Percentiles rank a stretch among this genome's conserved stretches.
These are phyloP conservation scores for Pichia sp. DNA, from an alignment of 1,139 yeast species.

Conservation along the genomic window DNA sequence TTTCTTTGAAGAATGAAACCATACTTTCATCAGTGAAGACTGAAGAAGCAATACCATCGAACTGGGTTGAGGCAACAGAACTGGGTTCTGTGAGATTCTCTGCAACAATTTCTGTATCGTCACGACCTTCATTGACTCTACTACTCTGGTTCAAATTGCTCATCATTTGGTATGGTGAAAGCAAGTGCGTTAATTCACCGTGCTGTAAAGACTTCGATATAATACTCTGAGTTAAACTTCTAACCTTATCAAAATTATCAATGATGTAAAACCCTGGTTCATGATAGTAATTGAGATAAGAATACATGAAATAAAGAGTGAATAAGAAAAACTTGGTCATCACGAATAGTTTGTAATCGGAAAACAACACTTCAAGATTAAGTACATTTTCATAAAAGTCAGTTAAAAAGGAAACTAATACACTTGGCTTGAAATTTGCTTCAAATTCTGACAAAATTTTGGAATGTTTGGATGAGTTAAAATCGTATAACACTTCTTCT, in stretches of 20 bases:
- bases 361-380: background rate
- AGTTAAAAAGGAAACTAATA: background rate
- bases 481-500: background rate
- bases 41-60: background rate
- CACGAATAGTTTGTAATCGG: conserved; percentile 1
- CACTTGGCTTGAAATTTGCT: background rate
- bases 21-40: background rate
- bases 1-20: background rate
- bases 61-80: background rate
- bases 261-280: background rate
- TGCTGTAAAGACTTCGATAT: background rate
- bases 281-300: background rate
- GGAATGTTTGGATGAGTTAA: background rate
- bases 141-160: background rate
- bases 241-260: background rate
- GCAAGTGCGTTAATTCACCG: background rate
- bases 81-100: too few relatives aligned
- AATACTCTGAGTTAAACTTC: background rate
- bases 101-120: background rate
- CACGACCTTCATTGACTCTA: background rate
- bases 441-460: background rate
- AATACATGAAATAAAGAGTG: background rate
- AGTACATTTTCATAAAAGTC: conserved; percentile 3
- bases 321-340: background rate
- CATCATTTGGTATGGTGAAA: background rate